phyloP scores from a whole-genome alignment of 208 protist species.

The Herpetomonas samuelpessoai region DNA sequence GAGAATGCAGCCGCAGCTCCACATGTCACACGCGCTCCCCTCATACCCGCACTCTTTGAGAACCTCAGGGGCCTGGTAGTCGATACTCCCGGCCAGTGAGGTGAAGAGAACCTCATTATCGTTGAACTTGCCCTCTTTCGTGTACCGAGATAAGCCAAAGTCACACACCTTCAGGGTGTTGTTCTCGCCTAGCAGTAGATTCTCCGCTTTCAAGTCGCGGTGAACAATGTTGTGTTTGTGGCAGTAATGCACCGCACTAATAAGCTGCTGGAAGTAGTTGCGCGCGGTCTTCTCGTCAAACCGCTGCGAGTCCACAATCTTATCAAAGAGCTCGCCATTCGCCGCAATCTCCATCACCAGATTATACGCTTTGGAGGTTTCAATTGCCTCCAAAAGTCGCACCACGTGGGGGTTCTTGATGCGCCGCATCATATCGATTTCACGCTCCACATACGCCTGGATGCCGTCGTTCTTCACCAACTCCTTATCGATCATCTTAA shows the following conservation, averaged over 20 bases:
- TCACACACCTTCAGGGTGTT: slow-evolving; percentile 90
- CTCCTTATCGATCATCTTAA: slow-evolving; percentile 91
- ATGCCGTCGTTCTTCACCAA: slow-evolving; percentile 67
- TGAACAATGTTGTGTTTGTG: slow-evolving; percentile 91
- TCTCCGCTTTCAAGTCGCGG: slow-evolving; percentile 94
- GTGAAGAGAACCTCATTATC: slow-evolving; percentile 73
- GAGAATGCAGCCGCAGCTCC: slow-evolving; percentile 97
- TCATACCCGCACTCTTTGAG: slow-evolving; percentile 91
- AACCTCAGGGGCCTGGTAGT: slow-evolving; percentile 91
- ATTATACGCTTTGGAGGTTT: slow-evolving; percentile 95
- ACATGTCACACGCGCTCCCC: slow-evolving; percentile 95
- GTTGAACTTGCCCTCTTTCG: slow-evolving; percentile 58
- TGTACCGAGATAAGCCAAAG: slow-evolving; percentile 92
- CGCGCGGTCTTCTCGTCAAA: slow-evolving; percentile 82
- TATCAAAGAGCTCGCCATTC: slow-evolving; percentile 98
- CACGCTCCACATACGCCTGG: slow-evolving; percentile 79
- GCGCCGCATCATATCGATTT: slow-evolving; percentile 98
- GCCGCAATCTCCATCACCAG: slow-evolving; percentile 98
- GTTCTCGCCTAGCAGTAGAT: slow-evolving; percentile 82
- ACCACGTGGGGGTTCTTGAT: slow-evolving; percentile 95
- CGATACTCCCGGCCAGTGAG: slow-evolving; percentile 83
- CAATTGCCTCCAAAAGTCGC: slow-evolving; percentile 94
- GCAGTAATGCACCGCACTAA: slow-evolving; percentile 90
- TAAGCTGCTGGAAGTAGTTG: slow-evolving; percentile 92
- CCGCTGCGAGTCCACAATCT: slow-evolving; percentile 90